phyloP scores from a whole-genome alignment of 176 grass and related monocot genomes.

The Rhynchospora breviuscula region DNA sequence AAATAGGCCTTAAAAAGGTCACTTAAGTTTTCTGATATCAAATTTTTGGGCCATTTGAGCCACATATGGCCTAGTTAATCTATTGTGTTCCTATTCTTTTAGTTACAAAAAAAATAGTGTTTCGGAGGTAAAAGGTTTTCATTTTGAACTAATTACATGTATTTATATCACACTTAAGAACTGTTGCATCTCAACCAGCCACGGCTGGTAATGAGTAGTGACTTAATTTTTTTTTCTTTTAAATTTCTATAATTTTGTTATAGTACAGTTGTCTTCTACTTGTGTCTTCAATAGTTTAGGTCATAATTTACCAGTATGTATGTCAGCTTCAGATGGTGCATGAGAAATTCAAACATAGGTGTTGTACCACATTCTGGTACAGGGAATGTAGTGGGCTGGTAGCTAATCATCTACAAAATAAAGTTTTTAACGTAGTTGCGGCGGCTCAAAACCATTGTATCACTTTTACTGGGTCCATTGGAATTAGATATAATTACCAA shows the following conservation, averaged over 20 bases:
- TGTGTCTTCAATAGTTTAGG: background rate
- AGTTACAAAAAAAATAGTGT: background rate
- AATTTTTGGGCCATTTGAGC: background rate
- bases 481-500: conserved; percentile 7
- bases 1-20: background rate
- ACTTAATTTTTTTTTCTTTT: background rate
- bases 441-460: background rate
- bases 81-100: background rate
- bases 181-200: background rate
- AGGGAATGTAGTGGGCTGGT: background rate
- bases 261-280: background rate
- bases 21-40: background rate
- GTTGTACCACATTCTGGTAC: conserved; percentile 2
- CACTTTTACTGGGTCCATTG: background rate
- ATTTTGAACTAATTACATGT: background rate
- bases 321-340: background rate
- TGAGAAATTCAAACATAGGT: background rate
- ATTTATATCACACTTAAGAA: background rate
- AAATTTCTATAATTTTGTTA: background rate
- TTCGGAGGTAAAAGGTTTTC: background rate
- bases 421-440: background rate
- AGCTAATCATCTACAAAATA: background rate
- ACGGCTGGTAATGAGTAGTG: background rate
- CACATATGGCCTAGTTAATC: background rate
- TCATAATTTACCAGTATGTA: background rate